These are phyloP conservation scores for Fusarium sp. DNA, from an alignment of 2,329 filamentous ascomycete genomes.

Conservation along the genomic window DNA sequence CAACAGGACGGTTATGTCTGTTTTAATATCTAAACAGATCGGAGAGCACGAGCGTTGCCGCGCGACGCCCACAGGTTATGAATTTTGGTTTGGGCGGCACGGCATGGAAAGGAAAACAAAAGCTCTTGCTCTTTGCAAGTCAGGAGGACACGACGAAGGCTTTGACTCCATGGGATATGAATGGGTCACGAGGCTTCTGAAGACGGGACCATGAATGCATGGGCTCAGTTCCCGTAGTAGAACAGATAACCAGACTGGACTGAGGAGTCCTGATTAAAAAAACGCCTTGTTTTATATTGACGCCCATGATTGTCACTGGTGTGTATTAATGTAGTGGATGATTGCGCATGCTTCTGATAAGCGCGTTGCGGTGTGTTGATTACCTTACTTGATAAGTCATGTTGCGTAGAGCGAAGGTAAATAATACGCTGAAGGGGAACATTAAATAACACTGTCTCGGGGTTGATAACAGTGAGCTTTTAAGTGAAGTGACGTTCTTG, in stretches of 20 bases:
- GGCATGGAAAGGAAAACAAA: slow-evolving; percentile 45
- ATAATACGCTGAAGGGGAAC: too few relatives aligned
- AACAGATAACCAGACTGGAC: slow-evolving; percentile 48
- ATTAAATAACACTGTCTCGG: too few relatives aligned
- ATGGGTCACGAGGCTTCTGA: slow-evolving; percentile 43
- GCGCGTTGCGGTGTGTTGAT: not conserved
- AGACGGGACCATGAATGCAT: slow-evolving; percentile 38
- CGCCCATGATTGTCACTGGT: not conserved
- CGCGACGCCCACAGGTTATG: slow-evolving; percentile 51
- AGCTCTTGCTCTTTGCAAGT: slow-evolving; percentile 47
- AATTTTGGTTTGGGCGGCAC: slow-evolving; percentile 50
- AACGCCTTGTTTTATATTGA: slow-evolving; percentile 40
- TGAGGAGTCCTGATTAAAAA: slow-evolving; percentile 48
- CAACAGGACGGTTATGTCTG: slow-evolving; percentile 49
- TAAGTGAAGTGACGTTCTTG: not conserved
- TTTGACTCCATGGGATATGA: slow-evolving; percentile 41
- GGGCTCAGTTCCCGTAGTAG: slow-evolving; percentile 44
- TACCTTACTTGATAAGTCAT: not conserved
- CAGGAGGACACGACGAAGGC: slow-evolving; percentile 44
- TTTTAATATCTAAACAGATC: slow-evolving; percentile 42
- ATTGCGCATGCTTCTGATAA: not conserved
- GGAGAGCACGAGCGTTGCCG: slow-evolving; percentile 51
- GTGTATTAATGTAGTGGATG: not conserved
- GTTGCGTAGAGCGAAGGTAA: not conserved
- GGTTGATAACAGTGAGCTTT: not conserved